These are phyloP conservation scores for Aspergillus sclerotioniger DNA, from an alignment of 495 filamentous ascomycete genomes.

Conservation along the genomic window DNA sequence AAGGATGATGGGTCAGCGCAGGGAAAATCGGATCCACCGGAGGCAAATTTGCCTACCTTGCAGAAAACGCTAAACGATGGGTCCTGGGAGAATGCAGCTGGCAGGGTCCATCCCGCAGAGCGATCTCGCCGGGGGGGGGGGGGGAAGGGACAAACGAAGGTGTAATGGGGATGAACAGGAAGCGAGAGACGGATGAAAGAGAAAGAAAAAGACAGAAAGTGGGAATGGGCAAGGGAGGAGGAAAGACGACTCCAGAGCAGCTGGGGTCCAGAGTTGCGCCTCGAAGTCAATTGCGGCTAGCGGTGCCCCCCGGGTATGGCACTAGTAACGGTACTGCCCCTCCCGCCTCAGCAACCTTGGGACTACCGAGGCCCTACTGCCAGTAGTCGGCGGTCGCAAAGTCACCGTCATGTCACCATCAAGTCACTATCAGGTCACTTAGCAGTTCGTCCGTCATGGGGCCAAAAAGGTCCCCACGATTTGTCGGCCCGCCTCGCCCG, in stretches of 20 bases:
- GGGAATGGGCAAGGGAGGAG: background rate
- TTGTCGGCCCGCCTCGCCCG: background rate
- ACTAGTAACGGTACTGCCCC: background rate
- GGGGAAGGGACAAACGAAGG: background rate
- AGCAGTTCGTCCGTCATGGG: background rate
- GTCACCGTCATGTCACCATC: no score
- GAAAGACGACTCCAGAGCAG: slow-evolving; percentile 2
- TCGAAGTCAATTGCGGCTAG: background rate
- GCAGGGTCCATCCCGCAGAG: background rate
- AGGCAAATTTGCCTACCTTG: slow-evolving; percentile 1
- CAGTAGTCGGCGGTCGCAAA: no score
- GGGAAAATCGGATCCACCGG: slow-evolving; percentile 11
- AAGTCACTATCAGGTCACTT: background rate
- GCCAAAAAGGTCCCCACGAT: background rate
- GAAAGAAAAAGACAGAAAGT: background rate
- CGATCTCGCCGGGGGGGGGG: background rate
- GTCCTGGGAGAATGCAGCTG: background rate
- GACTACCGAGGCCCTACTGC: background rate
- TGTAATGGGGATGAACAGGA: background rate
- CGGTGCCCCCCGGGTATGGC: background rate
- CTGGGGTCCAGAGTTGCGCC: background rate
- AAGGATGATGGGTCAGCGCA: slow-evolving; percentile 1
- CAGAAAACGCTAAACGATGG: background rate
- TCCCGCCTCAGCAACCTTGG: background rate
- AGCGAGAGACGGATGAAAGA: slow-evolving; percentile 3